Base-by-base conservation (phyloP, 108 stramenopile genomes). In the Cylindrotheca fusiformis region DNA sequence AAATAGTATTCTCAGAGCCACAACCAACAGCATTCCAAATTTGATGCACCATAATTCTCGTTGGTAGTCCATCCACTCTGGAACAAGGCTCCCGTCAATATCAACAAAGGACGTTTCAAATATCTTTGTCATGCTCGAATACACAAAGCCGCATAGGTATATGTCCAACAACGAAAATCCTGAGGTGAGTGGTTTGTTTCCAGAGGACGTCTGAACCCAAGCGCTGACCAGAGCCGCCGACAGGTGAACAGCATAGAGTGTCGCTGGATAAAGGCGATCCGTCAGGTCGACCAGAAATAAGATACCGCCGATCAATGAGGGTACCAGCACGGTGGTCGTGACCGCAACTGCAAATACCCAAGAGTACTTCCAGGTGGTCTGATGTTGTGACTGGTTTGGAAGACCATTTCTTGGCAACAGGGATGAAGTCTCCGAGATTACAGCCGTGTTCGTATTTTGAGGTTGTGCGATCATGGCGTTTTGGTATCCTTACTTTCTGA, bases 341-440 rank as follows among this genome's bases (percentile, higher is more conserved):
- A 63, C 6, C 2, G 32, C 50, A 1, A 52, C 32, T 21, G 27
- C 24, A 10, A 53, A 30, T 22, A 63, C n/a, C 3, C 63, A 63
- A 17, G 63, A 51, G 14, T 63, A 6, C 51, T 52, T 63, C 63
- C 63, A 47, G 41, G 19, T 32, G 51, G 52, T 63, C n/a, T n/a
- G n/a, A n/a, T n/a, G n/a, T n/a, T n/a, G n/a, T n/a, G n/a, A n/a
- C n/a, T n/a, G n/a, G n/a, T n/a, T n/a, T n/a, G n/a, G n/a, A n/a
- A n/a, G n/a, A n/a, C n/a, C n/a, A n/a, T n/a, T n/a, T n/a, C n/a
- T n/a, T n/a, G n/a, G n/a, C n/a, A n/a, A n/a, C n/a, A n/a, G n/a
- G n/a, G n/a, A n/a, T n/a, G n/a, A n/a, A n/a, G n/a, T n/a, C n/a
- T n/a, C n/a, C n/a, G n/a, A n/a, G n/a, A n/a, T n/a, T n/a, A n/a